These are phyloP conservation scores for Cladosporium austrohemisphaericum DNA, from an alignment of 2,329 filamentous ascomycete genomes.

Conservation along the genomic window DNA sequence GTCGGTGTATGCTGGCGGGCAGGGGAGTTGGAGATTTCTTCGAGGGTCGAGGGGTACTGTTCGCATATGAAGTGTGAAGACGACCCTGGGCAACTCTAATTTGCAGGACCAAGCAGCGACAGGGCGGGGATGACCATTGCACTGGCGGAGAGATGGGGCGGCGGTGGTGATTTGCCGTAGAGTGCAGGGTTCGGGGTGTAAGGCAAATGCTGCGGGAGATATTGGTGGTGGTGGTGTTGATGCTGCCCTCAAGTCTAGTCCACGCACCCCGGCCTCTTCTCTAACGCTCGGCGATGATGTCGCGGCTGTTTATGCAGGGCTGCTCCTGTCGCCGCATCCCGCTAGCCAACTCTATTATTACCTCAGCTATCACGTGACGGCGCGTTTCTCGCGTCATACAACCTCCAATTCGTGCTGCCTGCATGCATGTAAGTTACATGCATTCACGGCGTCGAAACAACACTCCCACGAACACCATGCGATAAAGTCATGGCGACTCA, in stretches of 20 bases:
- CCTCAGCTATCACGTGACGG: too few relatives aligned
- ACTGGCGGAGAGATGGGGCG: not conserved
- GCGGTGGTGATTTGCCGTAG: not conserved
- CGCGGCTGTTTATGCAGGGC: slow-evolving; percentile 5
- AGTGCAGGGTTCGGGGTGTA: not conserved
- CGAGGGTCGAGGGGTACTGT: slow-evolving; percentile 1
- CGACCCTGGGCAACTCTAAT: slow-evolving; percentile 11
- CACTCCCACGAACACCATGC: too few relatives aligned
- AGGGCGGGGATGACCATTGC: slow-evolving; percentile 1
- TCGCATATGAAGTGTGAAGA: slow-evolving; percentile 1
- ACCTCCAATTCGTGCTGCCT: not conserved
- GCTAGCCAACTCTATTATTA: slow-evolving; percentile 3
- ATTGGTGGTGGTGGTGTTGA: slow-evolving; percentile 4
- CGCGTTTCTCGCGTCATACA: not conserved
- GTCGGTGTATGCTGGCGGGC: not conserved
- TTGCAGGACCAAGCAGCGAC: not conserved
- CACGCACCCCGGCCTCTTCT: not conserved
- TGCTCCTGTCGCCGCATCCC: not conserved
- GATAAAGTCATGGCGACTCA: not conserved
- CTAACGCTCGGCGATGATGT: slow-evolving; percentile 11
- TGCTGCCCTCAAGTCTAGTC: not conserved
- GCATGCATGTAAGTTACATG: too few relatives aligned
- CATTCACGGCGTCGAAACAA: too few relatives aligned
- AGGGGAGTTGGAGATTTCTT: not conserved
- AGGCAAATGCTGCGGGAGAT: not conserved